Evolutionary conservation across 2,329 filamentous ascomycete species (phyloP).

Genomic region (Xylaria sp.): DNA sequence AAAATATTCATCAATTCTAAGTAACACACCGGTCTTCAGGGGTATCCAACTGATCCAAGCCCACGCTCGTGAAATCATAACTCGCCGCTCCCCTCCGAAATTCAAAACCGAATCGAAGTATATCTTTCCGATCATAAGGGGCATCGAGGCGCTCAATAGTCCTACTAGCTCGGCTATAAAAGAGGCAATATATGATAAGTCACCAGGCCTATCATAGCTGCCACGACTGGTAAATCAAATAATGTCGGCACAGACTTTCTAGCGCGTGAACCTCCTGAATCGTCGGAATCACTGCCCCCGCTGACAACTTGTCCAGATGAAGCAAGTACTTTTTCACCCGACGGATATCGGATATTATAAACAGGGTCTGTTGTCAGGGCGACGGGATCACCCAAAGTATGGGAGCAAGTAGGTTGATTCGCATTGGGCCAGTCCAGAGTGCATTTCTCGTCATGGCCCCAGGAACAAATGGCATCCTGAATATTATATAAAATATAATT

Average conservation of each 20-base stretch:
- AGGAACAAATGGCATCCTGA: constrained; percentile 54
- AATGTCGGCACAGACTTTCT: constrained; percentile 20
- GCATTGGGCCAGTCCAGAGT: constrained; percentile 57
- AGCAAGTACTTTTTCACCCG: constrained; percentile 56
- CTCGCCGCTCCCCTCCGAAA: constrained; percentile 2
- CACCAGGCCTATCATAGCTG: constrained; percentile 23
- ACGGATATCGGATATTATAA: constrained; percentile 63
- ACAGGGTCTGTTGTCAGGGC: constrained; percentile 55
- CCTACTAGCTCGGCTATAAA: constrained; percentile 8
- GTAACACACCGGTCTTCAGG: constrained; percentile 16
- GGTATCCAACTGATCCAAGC: constrained; percentile 31
- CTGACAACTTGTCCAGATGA: constrained; percentile 47
- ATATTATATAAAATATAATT: constrained; percentile 65
- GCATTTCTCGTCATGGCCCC: constrained; percentile 64
- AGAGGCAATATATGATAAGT: constrained; percentile 24
- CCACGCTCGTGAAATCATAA: constrained; percentile 31
- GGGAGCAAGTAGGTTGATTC: constrained; percentile 65
- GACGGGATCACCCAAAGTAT: constrained; percentile 54
- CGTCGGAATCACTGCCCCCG: constrained; percentile 8
- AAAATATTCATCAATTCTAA: constrained; percentile 27
- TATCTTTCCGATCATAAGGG: not conserved
- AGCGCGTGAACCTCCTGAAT: constrained; percentile 16
- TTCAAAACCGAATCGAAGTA: not conserved
- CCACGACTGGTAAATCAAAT: constrained; percentile 23
- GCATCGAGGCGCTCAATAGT: not conserved